Conservation (phyloP, 257 asterid species). For the Ilex aquifolium region DNA sequence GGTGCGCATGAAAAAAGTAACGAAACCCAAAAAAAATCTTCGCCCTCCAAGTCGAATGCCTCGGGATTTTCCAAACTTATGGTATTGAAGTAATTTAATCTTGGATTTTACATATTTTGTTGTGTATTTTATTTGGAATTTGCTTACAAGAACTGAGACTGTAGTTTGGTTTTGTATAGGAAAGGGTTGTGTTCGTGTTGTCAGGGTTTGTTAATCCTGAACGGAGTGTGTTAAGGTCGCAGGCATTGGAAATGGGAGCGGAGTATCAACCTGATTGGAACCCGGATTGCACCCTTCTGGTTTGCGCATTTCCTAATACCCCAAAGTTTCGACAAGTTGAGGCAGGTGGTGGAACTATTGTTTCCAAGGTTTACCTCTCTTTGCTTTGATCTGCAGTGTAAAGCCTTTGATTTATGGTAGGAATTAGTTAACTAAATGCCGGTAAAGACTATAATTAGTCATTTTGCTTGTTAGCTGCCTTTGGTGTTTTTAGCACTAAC, state of each 20-base stretch:
- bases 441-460: too few species aligned
- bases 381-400: neutral
- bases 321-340: slow-evolving; percentile 91
- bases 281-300: slow-evolving; percentile 67
- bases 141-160: neutral
- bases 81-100: slow-evolving; percentile 30
- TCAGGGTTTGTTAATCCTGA: slow-evolving; percentile 98
- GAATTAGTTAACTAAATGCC: too few species aligned
- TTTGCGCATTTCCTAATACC: slow-evolving; percentile 80
- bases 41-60: slow-evolving; percentile 24
- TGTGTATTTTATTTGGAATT: neutral
- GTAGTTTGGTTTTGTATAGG: slow-evolving; percentile 33
- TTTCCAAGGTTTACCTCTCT: slow-evolving; percentile 56
- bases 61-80: slow-evolving; percentile 51
- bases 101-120: neutral
- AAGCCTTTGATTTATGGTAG: neutral
- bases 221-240: slow-evolving; percentile 67
- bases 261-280: slow-evolving; percentile 90
- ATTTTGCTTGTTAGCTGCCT: too few species aligned
- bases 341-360: slow-evolving; percentile 77
- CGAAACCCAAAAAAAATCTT: slow-evolving; percentile 8
- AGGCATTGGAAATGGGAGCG: slow-evolving; percentile 94
- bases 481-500: too few species aligned
- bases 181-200: slow-evolving; percentile 74
- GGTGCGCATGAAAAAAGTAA: slow-evolving; percentile 4